These are phyloP conservation scores for Leptographium wingfieldii DNA, from an alignment of 2,329 filamentous ascomycete genomes.

Conservation along the genomic window DNA sequence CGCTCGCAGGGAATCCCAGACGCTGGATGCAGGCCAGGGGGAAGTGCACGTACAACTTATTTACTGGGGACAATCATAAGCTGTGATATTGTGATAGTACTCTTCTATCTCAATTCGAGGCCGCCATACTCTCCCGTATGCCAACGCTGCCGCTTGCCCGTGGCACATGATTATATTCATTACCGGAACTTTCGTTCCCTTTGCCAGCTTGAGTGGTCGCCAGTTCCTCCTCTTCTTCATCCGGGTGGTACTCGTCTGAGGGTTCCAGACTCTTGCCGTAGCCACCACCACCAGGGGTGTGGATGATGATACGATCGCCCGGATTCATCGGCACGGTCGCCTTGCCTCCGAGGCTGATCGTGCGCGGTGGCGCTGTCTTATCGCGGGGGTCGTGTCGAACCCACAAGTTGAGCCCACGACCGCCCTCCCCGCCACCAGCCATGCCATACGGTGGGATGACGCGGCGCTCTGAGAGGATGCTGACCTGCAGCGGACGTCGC, in stretches of 20 bases:
- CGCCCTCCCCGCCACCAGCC: constrained; percentile 17
- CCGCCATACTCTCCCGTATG: neutral
- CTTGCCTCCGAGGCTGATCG: constrained; percentile 45
- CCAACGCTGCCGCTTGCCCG: neutral
- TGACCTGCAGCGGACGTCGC: constrained; percentile 18
- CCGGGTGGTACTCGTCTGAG: neutral
- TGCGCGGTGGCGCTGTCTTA: constrained; percentile 2
- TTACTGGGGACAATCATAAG: no score
- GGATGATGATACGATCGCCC: constrained; percentile 48
- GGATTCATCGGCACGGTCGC: constrained; percentile 44
- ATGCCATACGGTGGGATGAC: constrained; percentile 23
- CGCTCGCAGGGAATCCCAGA: no score
- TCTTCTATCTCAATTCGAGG: neutral
- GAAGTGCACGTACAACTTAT: no score
- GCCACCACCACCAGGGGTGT: constrained; percentile 50
- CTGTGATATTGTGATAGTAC: no score
- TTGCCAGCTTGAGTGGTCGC: neutral
- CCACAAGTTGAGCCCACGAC: constrained; percentile 11
- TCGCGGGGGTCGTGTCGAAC: constrained; percentile 4
- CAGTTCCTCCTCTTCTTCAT: neutral
- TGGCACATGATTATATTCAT: neutral
- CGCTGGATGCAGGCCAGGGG: no score
- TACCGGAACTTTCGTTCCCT: neutral
- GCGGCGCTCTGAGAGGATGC: constrained; percentile 24
- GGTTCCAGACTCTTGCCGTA: constrained; percentile 30